Evolutionary conservation across 2,329 filamentous ascomycete genomes (phyloP).

Genomic region (Ampelomyces quisqualis): DNA sequence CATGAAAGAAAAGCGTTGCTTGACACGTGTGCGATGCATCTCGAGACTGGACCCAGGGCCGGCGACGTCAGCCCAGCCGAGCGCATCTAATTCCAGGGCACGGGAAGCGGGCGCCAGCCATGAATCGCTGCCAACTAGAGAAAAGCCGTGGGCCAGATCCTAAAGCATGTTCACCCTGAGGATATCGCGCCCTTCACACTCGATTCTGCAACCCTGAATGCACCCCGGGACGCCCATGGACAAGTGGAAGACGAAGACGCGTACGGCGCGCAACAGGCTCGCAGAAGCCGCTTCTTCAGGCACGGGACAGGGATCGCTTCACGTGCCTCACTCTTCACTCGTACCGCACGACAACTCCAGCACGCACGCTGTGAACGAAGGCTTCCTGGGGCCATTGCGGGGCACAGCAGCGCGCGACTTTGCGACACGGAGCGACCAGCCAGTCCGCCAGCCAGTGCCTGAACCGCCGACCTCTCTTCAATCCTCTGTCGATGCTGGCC

Average conservation of each 20-base stretch:
- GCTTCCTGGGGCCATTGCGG: slow-evolving; percentile 27
- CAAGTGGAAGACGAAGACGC: slow-evolving; percentile 37
- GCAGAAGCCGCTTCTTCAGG: slow-evolving; percentile 31
- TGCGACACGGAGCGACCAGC: slow-evolving; percentile 21
- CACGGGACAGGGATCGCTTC: slow-evolving; percentile 28
- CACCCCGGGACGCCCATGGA: slow-evolving; percentile 36
- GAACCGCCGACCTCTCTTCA: slow-evolving; percentile 40
- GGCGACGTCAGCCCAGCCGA: slow-evolving; percentile 25
- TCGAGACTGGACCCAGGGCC: slow-evolving; percentile 18
- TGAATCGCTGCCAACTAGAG: slow-evolving; percentile 10
- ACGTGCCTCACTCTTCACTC: slow-evolving; percentile 31
- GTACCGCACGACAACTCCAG: slow-evolving; percentile 36
- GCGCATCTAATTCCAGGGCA: slow-evolving; percentile 14
- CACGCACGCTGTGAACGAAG: slow-evolving; percentile 37
- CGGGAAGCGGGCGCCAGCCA: slow-evolving; percentile 11
- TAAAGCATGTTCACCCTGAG: slow-evolving; percentile 27
- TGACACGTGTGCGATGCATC: too few relatives aligned
- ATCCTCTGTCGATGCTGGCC: slow-evolving; percentile 40
- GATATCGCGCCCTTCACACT: slow-evolving; percentile 7
- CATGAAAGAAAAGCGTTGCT: background rate
- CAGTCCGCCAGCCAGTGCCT: slow-evolving; percentile 21
- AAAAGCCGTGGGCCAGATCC: slow-evolving; percentile 13
- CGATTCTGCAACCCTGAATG: slow-evolving; percentile 5
- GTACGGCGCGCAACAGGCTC: slow-evolving; percentile 37
- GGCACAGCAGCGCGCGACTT: slow-evolving; percentile 40